Evolutionary conservation across 164 flowering plant genomes (phyloP), one percentile per base, ranked within the genome.

Genomic region (Euptelea pleiosperma): DNA sequence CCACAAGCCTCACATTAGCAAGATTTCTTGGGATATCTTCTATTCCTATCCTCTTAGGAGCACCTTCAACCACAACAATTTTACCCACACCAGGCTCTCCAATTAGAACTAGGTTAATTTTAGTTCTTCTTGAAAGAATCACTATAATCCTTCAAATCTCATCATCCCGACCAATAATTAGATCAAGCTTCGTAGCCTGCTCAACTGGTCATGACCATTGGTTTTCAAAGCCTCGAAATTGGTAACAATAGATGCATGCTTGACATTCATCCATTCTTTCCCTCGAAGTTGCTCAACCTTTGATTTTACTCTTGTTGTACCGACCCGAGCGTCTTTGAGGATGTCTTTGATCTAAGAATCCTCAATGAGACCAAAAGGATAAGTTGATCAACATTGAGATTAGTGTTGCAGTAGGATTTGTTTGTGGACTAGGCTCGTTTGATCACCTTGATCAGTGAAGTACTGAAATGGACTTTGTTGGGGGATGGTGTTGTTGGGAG

Each of bases 11-110:
- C 47, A 86, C 89, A 57, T 86, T 88, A 33, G 70, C 55, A 39
- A 84, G 78, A 63, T 82, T 84, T 50, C 80, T 82, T 0, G 94
- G 90, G 6, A 86, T 83, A 72, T 86, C 89, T 6, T 86, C 87
- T 33, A 76, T 68, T 10, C 84, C 84, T 42, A 86, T 84, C 56
- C 88, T 77, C 63, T 86, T 90, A 8, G 90, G 90, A 30, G 84
- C 66, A 2, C 94, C 94, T 61, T 86, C 87, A 1, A 79, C 90
- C 0, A 86, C 88, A 0, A 88, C 90, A 14, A 88, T 86, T 58
- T 86, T 86, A 15, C 94, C 94, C 15, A 86, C 88, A 21, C 88
- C 90, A 0, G 90, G 89, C 56, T 86, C 86, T 10, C 94, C 93
- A 49, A 86, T 86, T 5, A 84, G 77, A 12, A 86, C 90, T 0